A percentile compares a stretch with the other conserved stretches of the same genome.
Evolutionary conservation across 306 rosid genomes (phyloP).

Genomic region (Ceratonia siliqua): DNA sequence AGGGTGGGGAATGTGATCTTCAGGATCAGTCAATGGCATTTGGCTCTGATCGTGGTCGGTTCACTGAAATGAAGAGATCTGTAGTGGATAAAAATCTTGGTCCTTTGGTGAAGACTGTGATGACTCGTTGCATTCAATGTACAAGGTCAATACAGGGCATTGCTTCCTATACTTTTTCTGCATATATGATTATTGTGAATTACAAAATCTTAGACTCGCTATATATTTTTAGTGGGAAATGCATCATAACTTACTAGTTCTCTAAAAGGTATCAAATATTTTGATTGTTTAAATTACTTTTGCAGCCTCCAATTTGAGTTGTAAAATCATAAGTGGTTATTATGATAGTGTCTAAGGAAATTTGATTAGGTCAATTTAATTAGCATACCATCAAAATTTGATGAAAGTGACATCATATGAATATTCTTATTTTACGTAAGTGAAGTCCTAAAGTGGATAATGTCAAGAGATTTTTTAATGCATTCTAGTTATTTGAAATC

Average conservation of each 20-base stretch:
- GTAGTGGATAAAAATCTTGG: conserved; percentile 98
- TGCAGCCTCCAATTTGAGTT: neutral
- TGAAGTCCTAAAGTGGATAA: neutral
- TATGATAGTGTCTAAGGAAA: neutral
- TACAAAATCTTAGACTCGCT: neutral
- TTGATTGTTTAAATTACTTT: conserved; percentile 9
- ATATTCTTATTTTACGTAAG: neutral
- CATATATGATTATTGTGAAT: conserved; percentile 3
- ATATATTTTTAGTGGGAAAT: conserved; percentile 22
- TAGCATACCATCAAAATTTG: neutral
- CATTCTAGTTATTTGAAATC: neutral
- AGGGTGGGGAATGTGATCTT: conserved; percentile 98
- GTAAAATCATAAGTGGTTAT: neutral
- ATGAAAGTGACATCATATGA: neutral
- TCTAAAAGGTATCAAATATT: neutral
- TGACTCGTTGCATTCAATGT: conserved; percentile 97
- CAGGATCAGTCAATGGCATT: conserved; percentile 99
- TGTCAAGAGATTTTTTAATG: neutral
- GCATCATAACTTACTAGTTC: neutral
- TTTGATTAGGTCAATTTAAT: conserved; percentile 8
- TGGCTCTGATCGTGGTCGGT: conserved; percentile 97
- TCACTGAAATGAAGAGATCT: conserved; percentile 94
- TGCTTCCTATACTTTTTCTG: neutral
- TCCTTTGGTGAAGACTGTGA: conserved; percentile 96
- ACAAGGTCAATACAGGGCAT: conserved; percentile 63